phyloP scores from a whole-genome alignment of 1,284 basidiomycete species.

The Apiotrichum veenhuisii region DNA sequence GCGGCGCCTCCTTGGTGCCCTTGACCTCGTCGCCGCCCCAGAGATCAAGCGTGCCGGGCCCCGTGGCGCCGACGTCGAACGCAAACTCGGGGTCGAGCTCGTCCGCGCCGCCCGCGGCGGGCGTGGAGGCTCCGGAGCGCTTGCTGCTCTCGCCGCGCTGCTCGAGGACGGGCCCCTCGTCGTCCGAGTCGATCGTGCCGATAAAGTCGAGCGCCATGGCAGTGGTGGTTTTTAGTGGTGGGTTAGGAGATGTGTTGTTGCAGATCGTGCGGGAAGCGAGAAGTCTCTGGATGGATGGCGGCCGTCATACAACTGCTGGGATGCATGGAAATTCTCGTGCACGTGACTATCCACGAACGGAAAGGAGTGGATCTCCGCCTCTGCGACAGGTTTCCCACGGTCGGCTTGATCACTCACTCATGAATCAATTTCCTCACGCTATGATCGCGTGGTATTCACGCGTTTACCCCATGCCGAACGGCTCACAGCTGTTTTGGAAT shows the following conservation, averaged over 20 bases:
- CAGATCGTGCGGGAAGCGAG: no score
- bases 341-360: constrained; percentile 1
- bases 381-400: neutral
- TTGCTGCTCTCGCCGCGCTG: constrained; percentile 18
- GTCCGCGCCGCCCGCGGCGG: constrained; percentile 49
- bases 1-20: constrained; percentile 56
- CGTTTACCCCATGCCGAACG: no score
- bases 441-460: no score
- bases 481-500: no score
- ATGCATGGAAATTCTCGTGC: constrained; percentile 16
- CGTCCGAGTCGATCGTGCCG: constrained; percentile 50
- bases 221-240: neutral
- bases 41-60: constrained; percentile 41
- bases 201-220: constrained; percentile 45
- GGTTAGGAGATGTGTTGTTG: neutral
- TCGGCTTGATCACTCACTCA: no score
- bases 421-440: no score
- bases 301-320: neutral
- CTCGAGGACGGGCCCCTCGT: constrained; percentile 38
- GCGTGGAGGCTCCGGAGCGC: constrained; percentile 4
- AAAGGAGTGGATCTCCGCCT: neutral
- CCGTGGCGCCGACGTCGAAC: constrained; percentile 73
- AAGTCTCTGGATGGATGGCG: neutral
- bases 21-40: constrained; percentile 44
- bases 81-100: constrained; percentile 73